Evolutionary conservation across 2,329 filamentous ascomycete species (phyloP), one percentile per base, ranked within the genome.

Genomic region (Ophiostoma populinum): DNA sequence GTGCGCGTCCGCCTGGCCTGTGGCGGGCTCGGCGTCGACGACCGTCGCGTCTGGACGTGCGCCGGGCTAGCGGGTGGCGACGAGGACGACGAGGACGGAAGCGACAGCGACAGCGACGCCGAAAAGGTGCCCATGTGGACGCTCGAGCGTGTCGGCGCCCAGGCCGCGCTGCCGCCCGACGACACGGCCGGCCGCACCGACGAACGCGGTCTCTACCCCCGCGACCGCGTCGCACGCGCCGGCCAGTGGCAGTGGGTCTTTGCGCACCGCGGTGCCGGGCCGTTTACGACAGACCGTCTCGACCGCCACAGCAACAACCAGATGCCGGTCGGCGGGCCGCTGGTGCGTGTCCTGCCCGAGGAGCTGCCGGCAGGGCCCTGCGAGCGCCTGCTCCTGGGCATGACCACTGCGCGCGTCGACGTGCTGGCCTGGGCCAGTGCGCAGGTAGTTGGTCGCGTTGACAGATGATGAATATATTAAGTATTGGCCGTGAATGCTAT

Each of bases 341-440:
- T 39, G 32, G 29, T 40, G 11, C 25, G 28, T 29, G 42, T 40
- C 16, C 38, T 55, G 27, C 48, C 48, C 0, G 53, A 55, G 43
- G 53, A 54, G 43, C 49, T 51, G 15, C 26, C 54, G 30, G 44
- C 46, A 1, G 53, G 53, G 2, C 52, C 49, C 27, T 55, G 49
- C 49, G 52, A 55, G 40, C 43, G 51, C 5, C 26, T 43, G 28
- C 40, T 46, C 31, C 27, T 45, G 29, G 38, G 30, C 19, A 27
- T 46, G 38, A 39, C 38, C 7, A 34, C 25, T 3, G 43, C 41
- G 12, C 25, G 32, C 5, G 32, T 31, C 7, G 43, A 45, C 19
- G 39, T 44, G 11, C 36, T 43, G 16, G 25, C 32, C 0, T 45
- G 36, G 35, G 42, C 43, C 5, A n/a, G n/a, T n/a, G n/a, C n/a